Base-by-base conservation (phyloP, 805 yeast species). In the Candida schatavii region DNA sequence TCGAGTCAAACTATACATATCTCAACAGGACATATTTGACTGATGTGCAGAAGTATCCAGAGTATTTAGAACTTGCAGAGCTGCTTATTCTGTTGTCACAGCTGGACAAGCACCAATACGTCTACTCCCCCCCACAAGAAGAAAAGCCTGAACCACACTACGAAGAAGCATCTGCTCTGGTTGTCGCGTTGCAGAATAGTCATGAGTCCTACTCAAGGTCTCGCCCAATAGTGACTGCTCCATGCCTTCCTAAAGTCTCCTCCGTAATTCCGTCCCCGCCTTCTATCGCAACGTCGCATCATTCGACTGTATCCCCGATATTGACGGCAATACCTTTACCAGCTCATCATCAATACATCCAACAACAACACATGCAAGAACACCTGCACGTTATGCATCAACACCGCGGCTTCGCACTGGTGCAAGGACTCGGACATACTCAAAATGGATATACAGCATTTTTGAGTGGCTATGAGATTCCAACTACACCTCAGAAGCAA, bases 1-100 rank as follows among this genome's bases (percentile, higher is more conserved):
- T 71, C 55, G 76, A 75, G 48, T 70, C 74, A 20, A 75, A 76
- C 49, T 75, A 76, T 52, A 70, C 77, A 14, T 75, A 75, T 51
- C 70, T 75, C 53, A 63, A 67, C 42, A 53, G 67, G 39, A 75
- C 80, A 2, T 76, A 75, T 49, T 56, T 75, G 52, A 65, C 62
- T 31, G 81, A 77, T 52, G 72, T 75, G 35, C 72, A 72, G 40
- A 54, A 59, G 45, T 73, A 73, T 46, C 77, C 78, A 4, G 74
- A 72, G 44, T 68, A 73, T 44, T 61, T 77, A 44, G 75, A 72
- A 45, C 61, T 73, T 45, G 77, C 78, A 21, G 71, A 66, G 42
- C 60, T 68, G 4, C 59, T 68, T 42, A 59, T 68, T 15, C 66
- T 58, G 47, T 62, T 69, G 34, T 64, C 72, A 13, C 45, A 49